These are phyloP conservation scores for Fraxinus ornus DNA, from an alignment of 305 asterid genomes.

Conservation along the genomic window DNA sequence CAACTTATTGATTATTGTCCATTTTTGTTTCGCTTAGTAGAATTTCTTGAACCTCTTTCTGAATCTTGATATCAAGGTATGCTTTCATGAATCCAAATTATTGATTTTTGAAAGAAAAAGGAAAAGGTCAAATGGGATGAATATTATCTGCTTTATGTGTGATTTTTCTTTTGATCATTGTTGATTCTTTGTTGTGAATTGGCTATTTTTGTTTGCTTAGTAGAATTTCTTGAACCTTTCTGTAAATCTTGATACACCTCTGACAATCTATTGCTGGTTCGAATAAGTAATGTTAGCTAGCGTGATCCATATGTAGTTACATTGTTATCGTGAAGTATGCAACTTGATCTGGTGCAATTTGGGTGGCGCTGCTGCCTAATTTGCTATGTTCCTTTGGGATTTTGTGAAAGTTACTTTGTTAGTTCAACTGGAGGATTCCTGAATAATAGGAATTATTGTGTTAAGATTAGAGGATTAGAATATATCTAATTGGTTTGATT, in stretches of 20 bases:
- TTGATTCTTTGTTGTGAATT: background rate
- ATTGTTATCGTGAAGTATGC: background rate
- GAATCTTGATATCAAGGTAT: constrained; percentile 60
- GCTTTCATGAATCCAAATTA: background rate
- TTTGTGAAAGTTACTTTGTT: background rate
- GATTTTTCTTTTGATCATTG: background rate
- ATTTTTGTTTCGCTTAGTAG: background rate
- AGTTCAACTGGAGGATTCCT: background rate
- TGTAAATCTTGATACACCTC: background rate
- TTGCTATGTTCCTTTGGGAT: background rate
- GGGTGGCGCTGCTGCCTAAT: background rate
- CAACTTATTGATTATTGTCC: background rate
- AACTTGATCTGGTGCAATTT: background rate
- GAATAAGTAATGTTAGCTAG: background rate
- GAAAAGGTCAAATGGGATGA: background rate
- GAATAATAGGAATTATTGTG: background rate
- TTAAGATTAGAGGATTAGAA: background rate
- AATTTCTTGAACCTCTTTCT: background rate
- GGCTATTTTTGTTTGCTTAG: background rate
- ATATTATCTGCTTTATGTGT: constrained; percentile 2
- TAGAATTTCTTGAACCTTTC: background rate
- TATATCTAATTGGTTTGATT: background rate
- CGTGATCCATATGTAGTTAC: background rate
- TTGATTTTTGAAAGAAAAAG: background rate
- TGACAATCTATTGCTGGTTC: background rate